These are phyloP conservation scores for Cladosporium oxysporum DNA, from an alignment of 2,329 filamentous ascomycete genomes.

Conservation along the genomic window DNA sequence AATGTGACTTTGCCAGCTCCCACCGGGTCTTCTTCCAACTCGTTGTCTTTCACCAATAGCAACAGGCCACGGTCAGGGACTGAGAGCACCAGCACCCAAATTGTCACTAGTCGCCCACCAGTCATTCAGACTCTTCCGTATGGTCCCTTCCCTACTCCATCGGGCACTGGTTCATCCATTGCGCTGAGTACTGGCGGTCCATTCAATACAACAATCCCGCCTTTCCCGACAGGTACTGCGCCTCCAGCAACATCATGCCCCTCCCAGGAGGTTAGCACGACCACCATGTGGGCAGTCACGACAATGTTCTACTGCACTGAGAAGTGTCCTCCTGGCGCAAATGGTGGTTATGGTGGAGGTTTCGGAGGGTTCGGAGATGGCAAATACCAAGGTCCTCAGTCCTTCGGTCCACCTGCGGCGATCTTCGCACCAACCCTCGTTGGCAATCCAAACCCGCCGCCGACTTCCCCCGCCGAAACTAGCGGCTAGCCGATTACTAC, in stretches of 20 bases:
- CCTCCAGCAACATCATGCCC: slow-evolving; percentile 15
- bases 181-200: slow-evolving; percentile 8
- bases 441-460: slow-evolving; percentile 2
- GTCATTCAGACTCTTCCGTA: slow-evolving; percentile 4
- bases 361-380: neutral
- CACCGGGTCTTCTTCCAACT: neutral
- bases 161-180: neutral
- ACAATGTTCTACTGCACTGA: slow-evolving; percentile 24
- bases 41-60: slow-evolving; percentile 7
- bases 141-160: neutral
- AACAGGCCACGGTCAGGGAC: slow-evolving; percentile 16
- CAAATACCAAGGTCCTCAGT: slow-evolving; percentile 16
- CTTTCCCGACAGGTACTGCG: slow-evolving; percentile 12
- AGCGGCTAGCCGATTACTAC: neutral
- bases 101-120: neutral
- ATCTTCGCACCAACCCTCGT: neutral
- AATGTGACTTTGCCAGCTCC: slow-evolving; percentile 3
- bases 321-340: slow-evolving; percentile 19
- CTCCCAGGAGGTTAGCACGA: neutral
- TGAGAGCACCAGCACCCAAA: slow-evolving; percentile 1
- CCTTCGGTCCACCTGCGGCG: slow-evolving; percentile 21
- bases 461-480: neutral
- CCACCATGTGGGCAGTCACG: slow-evolving; percentile 17
- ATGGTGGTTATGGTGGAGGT: slow-evolving; percentile 16
- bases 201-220: slow-evolving; percentile 6